Base-by-base conservation (phyloP, 495 filamentous ascomycete species). In the Thozetella sp. region DNA sequence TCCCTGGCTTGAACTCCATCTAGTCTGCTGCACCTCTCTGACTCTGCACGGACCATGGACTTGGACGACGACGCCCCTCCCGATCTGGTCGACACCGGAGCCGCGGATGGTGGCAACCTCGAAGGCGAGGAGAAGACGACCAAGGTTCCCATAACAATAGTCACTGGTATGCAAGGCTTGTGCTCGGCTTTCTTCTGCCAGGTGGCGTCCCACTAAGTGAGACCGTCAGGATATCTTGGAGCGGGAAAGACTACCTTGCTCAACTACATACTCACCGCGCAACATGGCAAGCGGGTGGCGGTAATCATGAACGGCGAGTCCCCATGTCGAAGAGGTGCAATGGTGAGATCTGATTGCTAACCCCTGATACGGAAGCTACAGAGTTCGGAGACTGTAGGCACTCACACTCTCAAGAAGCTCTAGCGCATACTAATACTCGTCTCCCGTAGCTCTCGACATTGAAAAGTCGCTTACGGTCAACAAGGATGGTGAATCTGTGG, bases 261-360 rank as follows among this genome's bases (percentile, higher is more conserved):
- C 50, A 99, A 99, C 68, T 96, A 98, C 71, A 97, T 99, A 46
- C 80, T 99, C 34, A 93, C 86, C 22, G 93, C 93, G 61, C 87
- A 92, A 55, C 95, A 98, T 83, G 94, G 93, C 68, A 98, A 97
- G 80, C 95, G 89, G 71, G 93, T 99, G 70, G 95, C 95, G 11
- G 95, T 99, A 24, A 99, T 99, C 58, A 85, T 98, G 77, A 99
- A 99, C 73, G 94, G 92, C 86, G 70, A 59, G 63, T n/a, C n/a
- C n/a, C n/a, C n/a, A n/a, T n/a, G n/a, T n/a, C n/a, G n/a, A n/a
- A n/a, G n/a, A n/a, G n/a, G n/a, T n/a, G n/a, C n/a, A n/a, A n/a
- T n/a, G n/a, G n/a, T n/a, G n/a, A 24, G 4, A 22, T 11, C 20
- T 55, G 22, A 55, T n/a, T n/a, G 11, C 30, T 20, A 12, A 17